Evolutionary conservation across 768 basidiomycete species (phyloP).

Genomic region (Panaeolus papilionaceus): DNA sequence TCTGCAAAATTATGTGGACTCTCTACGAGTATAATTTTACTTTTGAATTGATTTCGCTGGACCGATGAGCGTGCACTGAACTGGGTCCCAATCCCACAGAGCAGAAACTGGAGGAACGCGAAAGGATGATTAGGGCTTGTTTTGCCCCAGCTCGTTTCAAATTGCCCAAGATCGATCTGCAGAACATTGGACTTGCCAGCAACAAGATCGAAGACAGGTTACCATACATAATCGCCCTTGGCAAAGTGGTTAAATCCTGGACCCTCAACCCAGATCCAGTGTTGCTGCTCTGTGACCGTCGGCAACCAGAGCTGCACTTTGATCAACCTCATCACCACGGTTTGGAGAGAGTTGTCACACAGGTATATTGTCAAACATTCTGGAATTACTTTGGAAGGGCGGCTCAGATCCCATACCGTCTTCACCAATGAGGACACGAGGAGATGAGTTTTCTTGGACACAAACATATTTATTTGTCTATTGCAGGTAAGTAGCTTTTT

Average conservation of each 20-base stretch:
- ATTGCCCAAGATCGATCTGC: not conserved
- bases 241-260: conserved; percentile 14
- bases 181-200: conserved; percentile 15
- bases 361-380: conserved; percentile 19
- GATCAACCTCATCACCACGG: not conserved
- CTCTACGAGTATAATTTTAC: conserved; percentile 16
- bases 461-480: not conserved
- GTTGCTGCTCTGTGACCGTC: conserved; percentile 9
- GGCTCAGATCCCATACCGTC: conserved; percentile 19
- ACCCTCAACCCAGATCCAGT: conserved; percentile 4
- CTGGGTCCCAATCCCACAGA: conserved; percentile 4
- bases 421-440: not conserved
- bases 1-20: conserved; percentile 7
- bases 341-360: conserved; percentile 13
- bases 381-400: conserved; percentile 20
- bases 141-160: conserved; percentile 4
- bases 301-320: not conserved
- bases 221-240: not conserved
- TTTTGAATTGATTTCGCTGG: conserved; percentile 10
- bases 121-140: not conserved
- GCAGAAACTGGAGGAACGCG: conserved; percentile 11
- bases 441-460: not conserved
- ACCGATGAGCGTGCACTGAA: conserved; percentile 8
- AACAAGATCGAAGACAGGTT: not conserved
- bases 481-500: not conserved